Conservation (phyloP, 2,329 filamentous ascomycete species). For the Hawksworthiomyces lignivorus region DNA sequence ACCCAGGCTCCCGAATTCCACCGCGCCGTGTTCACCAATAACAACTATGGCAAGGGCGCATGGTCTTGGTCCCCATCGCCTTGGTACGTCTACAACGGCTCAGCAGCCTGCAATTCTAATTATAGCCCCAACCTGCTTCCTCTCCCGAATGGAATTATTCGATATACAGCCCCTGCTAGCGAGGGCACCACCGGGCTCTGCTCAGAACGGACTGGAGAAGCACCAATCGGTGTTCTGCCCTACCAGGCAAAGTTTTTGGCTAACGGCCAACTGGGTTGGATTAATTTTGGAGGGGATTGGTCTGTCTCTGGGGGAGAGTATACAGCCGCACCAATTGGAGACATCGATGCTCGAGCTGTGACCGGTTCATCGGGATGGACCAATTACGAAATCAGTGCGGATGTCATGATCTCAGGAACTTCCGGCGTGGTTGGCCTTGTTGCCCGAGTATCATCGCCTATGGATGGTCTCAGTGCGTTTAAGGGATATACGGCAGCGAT, state of each 20-base stretch:
- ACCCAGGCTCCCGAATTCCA: neutral
- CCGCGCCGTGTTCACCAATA: neutral
- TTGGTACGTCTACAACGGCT: neutral
- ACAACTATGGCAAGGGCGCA: neutral
- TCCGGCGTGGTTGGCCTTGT: neutral
- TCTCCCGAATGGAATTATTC: neutral
- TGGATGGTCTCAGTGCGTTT: conserved; percentile 1
- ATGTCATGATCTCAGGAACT: neutral
- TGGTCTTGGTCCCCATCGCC: conserved; percentile 2
- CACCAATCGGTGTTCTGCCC: neutral
- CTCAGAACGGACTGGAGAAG: neutral
- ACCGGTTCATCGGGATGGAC: conserved; percentile 3
- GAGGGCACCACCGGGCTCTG: neutral
- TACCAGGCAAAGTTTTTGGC: neutral
- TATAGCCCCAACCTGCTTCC: neutral
- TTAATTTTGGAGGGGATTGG: neutral
- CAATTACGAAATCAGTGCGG: neutral
- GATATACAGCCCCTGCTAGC: neutral
- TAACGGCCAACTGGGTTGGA: conserved; percentile 1
- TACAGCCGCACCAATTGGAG: neutral
- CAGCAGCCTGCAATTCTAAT: conserved; percentile 2
- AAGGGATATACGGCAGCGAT: conserved; percentile 2
- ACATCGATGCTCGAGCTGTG: neutral
- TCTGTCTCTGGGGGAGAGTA: neutral
- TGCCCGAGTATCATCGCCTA: neutral